Conservation (phyloP, 352 stramenopile species). For the Phytophthora pistaciae region DNA sequence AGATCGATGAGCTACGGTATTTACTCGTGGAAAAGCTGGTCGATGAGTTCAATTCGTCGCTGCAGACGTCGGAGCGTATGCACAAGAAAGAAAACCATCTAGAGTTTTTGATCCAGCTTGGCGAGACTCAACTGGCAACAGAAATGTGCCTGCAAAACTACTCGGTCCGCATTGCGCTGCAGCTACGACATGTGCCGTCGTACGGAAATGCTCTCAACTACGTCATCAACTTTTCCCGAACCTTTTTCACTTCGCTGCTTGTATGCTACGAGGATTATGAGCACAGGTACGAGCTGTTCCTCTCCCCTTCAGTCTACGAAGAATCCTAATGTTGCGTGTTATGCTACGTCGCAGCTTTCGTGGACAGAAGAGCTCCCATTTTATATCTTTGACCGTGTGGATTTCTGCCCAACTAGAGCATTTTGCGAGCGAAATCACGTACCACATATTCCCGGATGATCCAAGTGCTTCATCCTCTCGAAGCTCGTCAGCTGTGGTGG, state of each 20-base stretch:
- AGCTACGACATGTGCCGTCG: slow-evolving; percentile 78
- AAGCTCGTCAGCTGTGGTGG: slow-evolving; percentile 18
- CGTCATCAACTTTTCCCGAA: slow-evolving; percentile 84
- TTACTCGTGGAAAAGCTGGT: slow-evolving; percentile 70
- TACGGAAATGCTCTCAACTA: slow-evolving; percentile 83
- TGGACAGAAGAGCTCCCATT: slow-evolving; percentile 77
- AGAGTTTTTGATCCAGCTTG: slow-evolving; percentile 76
- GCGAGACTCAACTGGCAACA: slow-evolving; percentile 68
- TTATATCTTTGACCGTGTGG: slow-evolving; percentile 84
- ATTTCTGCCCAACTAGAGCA: slow-evolving; percentile 82
- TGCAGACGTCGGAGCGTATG: slow-evolving; percentile 84
- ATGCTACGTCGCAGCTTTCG: slow-evolving; percentile 75
- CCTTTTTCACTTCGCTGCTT: slow-evolving; percentile 87
- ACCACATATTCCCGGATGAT: slow-evolving; percentile 79
- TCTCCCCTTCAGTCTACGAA: not conserved
- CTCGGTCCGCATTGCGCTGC: slow-evolving; percentile 76
- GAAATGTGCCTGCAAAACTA: slow-evolving; percentile 90
- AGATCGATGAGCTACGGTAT: slow-evolving; percentile 64
- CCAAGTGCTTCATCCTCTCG: slow-evolving; percentile 35
- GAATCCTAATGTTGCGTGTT: too few species aligned
- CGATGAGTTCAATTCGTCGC: slow-evolving; percentile 80
- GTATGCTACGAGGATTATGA: slow-evolving; percentile 88
- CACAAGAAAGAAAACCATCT: slow-evolving; percentile 88
- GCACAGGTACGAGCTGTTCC: slow-evolving; percentile 47
- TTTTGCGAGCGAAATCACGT: slow-evolving; percentile 78